Evolutionary conservation across 306 rosid genomes (phyloP).

Genomic region (Pyrus communis): DNA sequence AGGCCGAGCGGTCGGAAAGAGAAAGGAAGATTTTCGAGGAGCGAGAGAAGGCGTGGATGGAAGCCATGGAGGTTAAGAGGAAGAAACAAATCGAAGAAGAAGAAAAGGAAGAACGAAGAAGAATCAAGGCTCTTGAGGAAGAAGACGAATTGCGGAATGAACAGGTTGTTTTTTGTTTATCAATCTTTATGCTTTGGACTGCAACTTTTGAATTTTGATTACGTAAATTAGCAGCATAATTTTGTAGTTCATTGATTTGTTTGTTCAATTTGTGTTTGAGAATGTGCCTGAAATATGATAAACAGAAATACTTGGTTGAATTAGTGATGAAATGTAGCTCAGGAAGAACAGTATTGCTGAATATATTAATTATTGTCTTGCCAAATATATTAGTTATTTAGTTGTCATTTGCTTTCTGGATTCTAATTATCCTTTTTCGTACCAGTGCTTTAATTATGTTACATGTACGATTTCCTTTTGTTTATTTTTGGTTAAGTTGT

Average conservation of each 20-base stretch:
- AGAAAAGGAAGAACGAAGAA: constrained; percentile 32
- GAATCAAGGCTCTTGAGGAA: constrained; percentile 35
- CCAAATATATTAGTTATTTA: background rate
- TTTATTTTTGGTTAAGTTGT: background rate
- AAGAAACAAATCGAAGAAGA: constrained; percentile 22
- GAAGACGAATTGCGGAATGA: constrained; percentile 15
- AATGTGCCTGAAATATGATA: background rate
- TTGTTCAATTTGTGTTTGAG: background rate
- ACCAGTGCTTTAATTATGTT: background rate
- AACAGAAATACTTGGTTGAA: background rate
- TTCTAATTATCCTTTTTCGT: background rate
- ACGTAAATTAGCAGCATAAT: background rate
- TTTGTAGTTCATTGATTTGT: background rate
- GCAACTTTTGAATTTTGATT: background rate
- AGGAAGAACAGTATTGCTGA: background rate
- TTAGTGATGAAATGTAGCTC: background rate
- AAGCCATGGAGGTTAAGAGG: constrained; percentile 41
- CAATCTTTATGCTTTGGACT: background rate
- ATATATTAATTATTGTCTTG: background rate
- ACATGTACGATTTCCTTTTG: background rate
- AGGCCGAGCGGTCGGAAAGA: constrained; percentile 52
- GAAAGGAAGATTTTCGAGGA: constrained; percentile 51
- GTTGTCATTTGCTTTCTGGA: background rate
- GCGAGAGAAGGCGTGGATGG: constrained; percentile 66
- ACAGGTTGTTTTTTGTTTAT: constrained; percentile 21